Evolutionary conservation across 306 rosid species (phyloP), one percentile per base, ranked within the genome.

Genomic region (Cotoneaster glaucophyllus): DNA sequence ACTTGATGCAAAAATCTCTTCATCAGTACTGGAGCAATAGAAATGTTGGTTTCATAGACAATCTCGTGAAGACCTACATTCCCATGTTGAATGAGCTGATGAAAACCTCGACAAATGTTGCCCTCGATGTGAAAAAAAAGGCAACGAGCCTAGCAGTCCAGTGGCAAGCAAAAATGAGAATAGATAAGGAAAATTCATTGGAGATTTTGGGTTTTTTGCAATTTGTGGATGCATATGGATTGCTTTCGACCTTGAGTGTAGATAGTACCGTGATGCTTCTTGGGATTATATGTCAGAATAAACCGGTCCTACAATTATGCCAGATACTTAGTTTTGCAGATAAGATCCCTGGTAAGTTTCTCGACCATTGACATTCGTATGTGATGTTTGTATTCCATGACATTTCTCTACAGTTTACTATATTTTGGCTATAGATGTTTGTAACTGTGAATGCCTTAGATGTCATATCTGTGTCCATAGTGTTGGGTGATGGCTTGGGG

Each of bases 181-280:
- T 50, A 67, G 44, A 71, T 54, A 15, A 45, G 14, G 85, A 78
- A 70, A 70, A 77, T 11, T 66, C 84, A 34, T 64, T 71, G 80
- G 88, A 74, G 79, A 73, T 73, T 79, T 73, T 92, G 76, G 84
- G 77, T 54, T 87, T 88, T 80, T 78, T 92, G 67, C 86, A 74
- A 59, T 78, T 92, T 61, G 13, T 89, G 54, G 82, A 76, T 24
- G 24, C 82, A 37, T 89, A 84, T 68, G 85, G 83, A 58, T 79
- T 91, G 70, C 54, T 59, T 69, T 72, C 88, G 73, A 70, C 71
- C n/a, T 85, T 83, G 71, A 15, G 72, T n/a, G 70, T 76, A 67
- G 70, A 74, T 75, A 87, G 83, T 43, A 77, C 77, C 73, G 75
- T 83, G 44, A 75, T 74, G 87, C 83, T 86, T 53, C 74, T 89